These are phyloP conservation scores for Nakataea oryzae DNA, from an alignment of 2,329 filamentous ascomycete species.

Conservation along the genomic window DNA sequence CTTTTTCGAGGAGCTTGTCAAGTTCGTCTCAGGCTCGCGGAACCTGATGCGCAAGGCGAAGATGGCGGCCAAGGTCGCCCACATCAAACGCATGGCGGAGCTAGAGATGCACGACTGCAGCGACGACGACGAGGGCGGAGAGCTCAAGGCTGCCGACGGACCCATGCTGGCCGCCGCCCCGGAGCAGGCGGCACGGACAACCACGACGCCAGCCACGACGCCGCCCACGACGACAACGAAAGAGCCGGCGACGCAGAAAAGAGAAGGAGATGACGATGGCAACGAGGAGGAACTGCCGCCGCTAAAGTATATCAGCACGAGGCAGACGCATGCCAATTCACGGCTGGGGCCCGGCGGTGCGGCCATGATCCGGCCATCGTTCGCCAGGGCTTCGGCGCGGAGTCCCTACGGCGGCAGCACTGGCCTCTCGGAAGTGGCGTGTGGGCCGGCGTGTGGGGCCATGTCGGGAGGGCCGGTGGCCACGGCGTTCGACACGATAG, in stretches of 20 bases:
- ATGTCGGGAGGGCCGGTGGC: conserved; percentile 15
- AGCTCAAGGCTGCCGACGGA: not conserved
- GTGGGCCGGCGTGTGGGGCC: not conserved
- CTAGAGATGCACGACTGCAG: conserved; percentile 44
- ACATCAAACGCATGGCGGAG: conserved; percentile 50
- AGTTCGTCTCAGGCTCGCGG: conserved; percentile 67
- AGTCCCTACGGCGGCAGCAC: not conserved
- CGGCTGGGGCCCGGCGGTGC: conserved; percentile 12
- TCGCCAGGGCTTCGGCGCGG: conserved; percentile 12
- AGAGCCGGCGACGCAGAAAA: conserved; percentile 4
- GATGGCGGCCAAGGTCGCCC: conserved; percentile 66
- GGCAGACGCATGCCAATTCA: conserved; percentile 21
- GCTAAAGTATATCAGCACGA: conserved; percentile 25
- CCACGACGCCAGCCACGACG: not conserved
- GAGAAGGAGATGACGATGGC: conserved; percentile 8
- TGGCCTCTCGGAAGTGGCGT: conserved; percentile 9
- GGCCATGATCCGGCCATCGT: conserved; percentile 14
- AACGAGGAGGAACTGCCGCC: conserved; percentile 19
- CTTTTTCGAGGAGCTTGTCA: conserved; percentile 72
- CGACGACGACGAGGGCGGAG: conserved; percentile 21
- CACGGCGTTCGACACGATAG: conserved; percentile 61
- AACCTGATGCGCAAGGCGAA: conserved; percentile 83
- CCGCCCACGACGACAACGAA: conserved; percentile 3
- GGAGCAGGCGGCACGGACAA: no score
- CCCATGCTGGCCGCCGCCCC: not conserved